phyloP scores from a whole-genome alignment of 768 basidiomycete species.

The Suillus paluster region DNA sequence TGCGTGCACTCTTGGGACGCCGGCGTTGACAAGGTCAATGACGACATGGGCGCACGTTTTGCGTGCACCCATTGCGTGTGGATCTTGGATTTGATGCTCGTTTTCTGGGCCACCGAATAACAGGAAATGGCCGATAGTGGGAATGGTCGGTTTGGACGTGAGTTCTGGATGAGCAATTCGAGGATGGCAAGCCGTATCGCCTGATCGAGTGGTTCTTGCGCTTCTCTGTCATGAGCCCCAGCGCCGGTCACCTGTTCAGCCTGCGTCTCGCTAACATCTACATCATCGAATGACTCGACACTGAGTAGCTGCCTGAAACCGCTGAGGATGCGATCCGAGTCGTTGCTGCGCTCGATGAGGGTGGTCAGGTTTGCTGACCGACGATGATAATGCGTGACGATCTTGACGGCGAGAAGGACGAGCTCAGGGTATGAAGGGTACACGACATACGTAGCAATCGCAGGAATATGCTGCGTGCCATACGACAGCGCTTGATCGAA shows the following conservation, averaged over 20 bases:
- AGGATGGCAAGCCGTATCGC: conserved; percentile 78
- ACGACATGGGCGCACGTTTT: conserved; percentile 81
- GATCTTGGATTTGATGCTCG: conserved; percentile 75
- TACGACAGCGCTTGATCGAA: conserved; percentile 80
- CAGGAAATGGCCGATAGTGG: conserved; percentile 88
- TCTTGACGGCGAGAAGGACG: conserved; percentile 77
- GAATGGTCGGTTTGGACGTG: conserved; percentile 61
- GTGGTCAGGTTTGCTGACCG: conserved; percentile 78
- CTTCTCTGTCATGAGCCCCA: conserved; percentile 62
- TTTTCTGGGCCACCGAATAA: conserved; percentile 70
- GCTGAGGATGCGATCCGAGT: conserved; percentile 83
- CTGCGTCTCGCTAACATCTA: conserved; percentile 58
- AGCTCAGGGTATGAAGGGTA: conserved; percentile 76
- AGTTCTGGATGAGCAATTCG: conserved; percentile 81
- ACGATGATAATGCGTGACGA: conserved; percentile 70
- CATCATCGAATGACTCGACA: conserved; percentile 63
- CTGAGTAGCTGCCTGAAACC: conserved; percentile 75
- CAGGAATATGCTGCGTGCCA: conserved; percentile 71
- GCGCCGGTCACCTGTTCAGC: conserved; percentile 74
- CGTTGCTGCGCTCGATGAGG: conserved; percentile 77
- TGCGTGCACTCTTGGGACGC: conserved; percentile 62
- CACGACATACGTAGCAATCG: conserved; percentile 78
- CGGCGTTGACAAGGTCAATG: conserved; percentile 73
- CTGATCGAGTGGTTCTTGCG: conserved; percentile 57
- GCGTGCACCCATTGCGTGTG: conserved; percentile 70